These are phyloP conservation scores for Hygrocybe coccinea DNA, from an alignment of 768 basidiomycete genomes.

Conservation along the genomic window DNA sequence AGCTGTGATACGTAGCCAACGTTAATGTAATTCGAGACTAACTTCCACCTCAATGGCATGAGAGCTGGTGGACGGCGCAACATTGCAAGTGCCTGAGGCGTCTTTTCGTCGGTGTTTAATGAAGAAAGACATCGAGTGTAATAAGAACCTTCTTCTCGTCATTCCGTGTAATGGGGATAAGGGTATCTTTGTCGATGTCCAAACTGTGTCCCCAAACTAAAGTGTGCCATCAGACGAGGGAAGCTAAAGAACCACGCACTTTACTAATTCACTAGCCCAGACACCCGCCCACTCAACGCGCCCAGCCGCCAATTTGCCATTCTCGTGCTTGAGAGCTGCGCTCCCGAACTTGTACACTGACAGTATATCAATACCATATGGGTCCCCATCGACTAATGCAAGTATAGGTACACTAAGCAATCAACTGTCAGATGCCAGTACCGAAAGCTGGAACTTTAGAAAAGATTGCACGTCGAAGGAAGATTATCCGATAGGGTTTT, in stretches of 20 bases:
- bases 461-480: slow-evolving; percentile 47
- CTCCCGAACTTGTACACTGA: slow-evolving; percentile 86
- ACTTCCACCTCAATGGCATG: slow-evolving; percentile 69
- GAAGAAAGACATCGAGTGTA: not conserved
- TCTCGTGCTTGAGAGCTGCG: slow-evolving; percentile 62
- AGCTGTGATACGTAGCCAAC: not conserved
- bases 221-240: not conserved
- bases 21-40: slow-evolving; percentile 3
- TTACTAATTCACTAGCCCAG: slow-evolving; percentile 57
- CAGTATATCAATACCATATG: slow-evolving; percentile 88
- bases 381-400: slow-evolving; percentile 84
- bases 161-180: slow-evolving; percentile 64
- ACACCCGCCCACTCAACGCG: slow-evolving; percentile 81
- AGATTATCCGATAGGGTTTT: slow-evolving; percentile 64
- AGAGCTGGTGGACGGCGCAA: slow-evolving; percentile 37
- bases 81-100: slow-evolving; percentile 56
- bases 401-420: slow-evolving; percentile 64
- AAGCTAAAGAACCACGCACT: slow-evolving; percentile 37
- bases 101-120: not conserved
- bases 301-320: slow-evolving; percentile 56
- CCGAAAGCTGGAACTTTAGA: not conserved
- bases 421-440: slow-evolving; percentile 1
- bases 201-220: slow-evolving; percentile 37
- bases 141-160: slow-evolving; percentile 69
- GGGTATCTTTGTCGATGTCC: slow-evolving; percentile 50